These are phyloP conservation scores for Hermanozyma aechmeae DNA, from an alignment of 805 yeast genomes.

Conservation along the genomic window DNA sequence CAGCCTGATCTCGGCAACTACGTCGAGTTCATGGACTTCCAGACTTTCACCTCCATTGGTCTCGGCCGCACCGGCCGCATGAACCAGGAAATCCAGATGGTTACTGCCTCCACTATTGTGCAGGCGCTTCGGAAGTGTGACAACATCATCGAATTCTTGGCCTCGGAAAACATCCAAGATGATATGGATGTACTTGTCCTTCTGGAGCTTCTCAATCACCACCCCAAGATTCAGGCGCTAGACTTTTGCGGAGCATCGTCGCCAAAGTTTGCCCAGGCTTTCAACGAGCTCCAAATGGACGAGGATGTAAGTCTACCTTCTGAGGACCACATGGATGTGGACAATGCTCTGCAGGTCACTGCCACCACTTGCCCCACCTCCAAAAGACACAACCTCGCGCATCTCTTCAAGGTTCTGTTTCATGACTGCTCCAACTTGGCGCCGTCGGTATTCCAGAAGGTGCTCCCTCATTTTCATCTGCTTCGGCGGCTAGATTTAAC, in stretches of 20 bases:
- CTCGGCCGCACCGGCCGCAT: conserved; percentile 81
- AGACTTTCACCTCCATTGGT: conserved; percentile 83
- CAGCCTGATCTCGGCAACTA: conserved; percentile 41
- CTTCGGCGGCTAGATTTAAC: conserved; percentile 67
- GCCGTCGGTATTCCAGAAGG: conserved; percentile 40
- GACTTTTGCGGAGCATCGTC: conserved; percentile 89
- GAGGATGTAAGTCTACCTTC: conserved; percentile 3
- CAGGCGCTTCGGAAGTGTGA: conserved; percentile 56
- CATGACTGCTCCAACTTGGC: conserved; percentile 84
- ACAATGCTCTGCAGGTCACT: conserved; percentile 2
- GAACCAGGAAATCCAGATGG: conserved; percentile 89
- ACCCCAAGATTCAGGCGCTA: conserved; percentile 52
- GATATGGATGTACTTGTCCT: conserved; percentile 62
- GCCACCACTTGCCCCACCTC: conserved; percentile 1
- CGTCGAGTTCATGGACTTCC: conserved; percentile 75
- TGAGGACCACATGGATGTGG: conserved; percentile 2
- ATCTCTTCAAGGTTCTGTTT: conserved; percentile 48
- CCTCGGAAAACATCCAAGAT: conserved; percentile 76
- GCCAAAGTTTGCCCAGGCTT: conserved; percentile 48
- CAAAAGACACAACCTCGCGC: conserved; percentile 3
- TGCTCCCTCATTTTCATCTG: conserved; percentile 48
- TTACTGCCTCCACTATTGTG: conserved; percentile 63
- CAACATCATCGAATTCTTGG: conserved; percentile 68
- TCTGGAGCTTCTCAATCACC: conserved; percentile 41
- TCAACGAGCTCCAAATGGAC: conserved; percentile 31